A percentile compares a stretch with the other conserved stretches of the same genome.
Conservation (phyloP, 768 basidiomycete genomes). For the Nidularia pulvinata region DNA sequence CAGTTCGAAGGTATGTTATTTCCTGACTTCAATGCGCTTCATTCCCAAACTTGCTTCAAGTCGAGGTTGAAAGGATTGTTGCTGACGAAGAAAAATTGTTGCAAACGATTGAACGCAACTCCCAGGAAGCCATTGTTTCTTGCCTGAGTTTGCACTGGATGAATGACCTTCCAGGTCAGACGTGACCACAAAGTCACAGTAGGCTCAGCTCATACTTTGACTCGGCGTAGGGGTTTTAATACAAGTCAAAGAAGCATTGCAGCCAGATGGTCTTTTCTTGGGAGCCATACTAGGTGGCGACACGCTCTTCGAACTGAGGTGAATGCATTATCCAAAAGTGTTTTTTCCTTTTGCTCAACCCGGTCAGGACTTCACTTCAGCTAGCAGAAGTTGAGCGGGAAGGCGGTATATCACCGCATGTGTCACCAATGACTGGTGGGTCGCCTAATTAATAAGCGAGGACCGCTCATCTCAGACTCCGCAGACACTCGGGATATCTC, state of each 20-base stretch:
- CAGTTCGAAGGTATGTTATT: slow-evolving; percentile 73
- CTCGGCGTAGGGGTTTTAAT: slow-evolving; percentile 65
- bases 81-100: slow-evolving; percentile 86
- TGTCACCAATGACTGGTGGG: slow-evolving; percentile 97
- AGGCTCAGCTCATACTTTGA: not conserved
- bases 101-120: slow-evolving; percentile 59
- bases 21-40: not conserved
- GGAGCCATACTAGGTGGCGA: slow-evolving; percentile 97
- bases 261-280: slow-evolving; percentile 93
- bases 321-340: slow-evolving; percentile 4
- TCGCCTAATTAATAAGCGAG: not conserved
- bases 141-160: slow-evolving; percentile 96
- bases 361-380: slow-evolving; percentile 81
- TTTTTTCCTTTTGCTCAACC: slow-evolving; percentile 1
- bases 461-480: slow-evolving; percentile 1
- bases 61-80: slow-evolving; percentile 74
- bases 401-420: slow-evolving; percentile 94
- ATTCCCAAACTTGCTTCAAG: slow-evolving; percentile 34
- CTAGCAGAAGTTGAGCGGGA: slow-evolving; percentile 93
- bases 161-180: slow-evolving; percentile 90
- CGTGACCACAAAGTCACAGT: not conserved
- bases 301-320: slow-evolving; percentile 92
- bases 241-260: slow-evolving; percentile 83
- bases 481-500: slow-evolving; percentile 92
- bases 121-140: slow-evolving; percentile 91